Percentiles rank a stretch among this genome's conserved stretches.
phyloP scores from a whole-genome alignment of 225 moss, liverwort and hornwort species.

The Thuidium tamariscinum region DNA sequence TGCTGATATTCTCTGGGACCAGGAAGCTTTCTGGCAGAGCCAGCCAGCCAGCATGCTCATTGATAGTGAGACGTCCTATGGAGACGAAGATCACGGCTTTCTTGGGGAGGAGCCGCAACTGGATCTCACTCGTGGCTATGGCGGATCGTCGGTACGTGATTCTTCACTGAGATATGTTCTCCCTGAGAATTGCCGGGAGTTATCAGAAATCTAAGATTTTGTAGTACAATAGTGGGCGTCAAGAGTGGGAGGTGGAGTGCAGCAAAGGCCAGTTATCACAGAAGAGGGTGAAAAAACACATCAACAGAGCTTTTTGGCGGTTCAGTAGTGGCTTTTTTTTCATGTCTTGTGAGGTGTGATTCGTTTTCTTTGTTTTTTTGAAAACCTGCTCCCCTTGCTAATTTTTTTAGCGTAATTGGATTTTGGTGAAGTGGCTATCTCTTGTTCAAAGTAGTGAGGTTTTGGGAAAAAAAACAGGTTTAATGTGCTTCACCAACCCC shows the following conservation, averaged over 20 bases:
- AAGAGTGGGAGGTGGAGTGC: not conserved
- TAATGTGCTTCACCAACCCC: not conserved
- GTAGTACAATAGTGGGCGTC: not conserved
- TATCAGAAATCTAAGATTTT: not conserved
- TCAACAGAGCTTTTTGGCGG: not conserved
- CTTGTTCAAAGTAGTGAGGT: not conserved
- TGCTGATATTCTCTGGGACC: slow-evolving; percentile 7
- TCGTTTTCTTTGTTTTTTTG: not conserved
- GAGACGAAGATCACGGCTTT: not conserved
- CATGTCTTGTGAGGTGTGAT: not conserved
- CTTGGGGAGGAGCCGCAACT: not conserved
- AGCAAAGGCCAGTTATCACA: not conserved
- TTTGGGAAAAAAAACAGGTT: not conserved
- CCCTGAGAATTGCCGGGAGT: not conserved
- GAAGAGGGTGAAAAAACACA: not conserved
- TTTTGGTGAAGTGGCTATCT: not conserved
- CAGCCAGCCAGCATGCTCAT: not conserved
- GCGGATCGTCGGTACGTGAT: not conserved
- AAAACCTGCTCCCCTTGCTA: not conserved
- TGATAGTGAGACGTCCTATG: not conserved
- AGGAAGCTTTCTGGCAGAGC: slow-evolving; percentile 4
- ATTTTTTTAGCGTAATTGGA: not conserved
- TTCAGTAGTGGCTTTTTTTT: not conserved
- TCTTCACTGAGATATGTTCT: not conserved
- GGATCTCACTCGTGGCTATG: not conserved